Evolutionary conservation across 306 rosid genomes (phyloP).

Genomic region (Pyrus pyrifolia): DNA sequence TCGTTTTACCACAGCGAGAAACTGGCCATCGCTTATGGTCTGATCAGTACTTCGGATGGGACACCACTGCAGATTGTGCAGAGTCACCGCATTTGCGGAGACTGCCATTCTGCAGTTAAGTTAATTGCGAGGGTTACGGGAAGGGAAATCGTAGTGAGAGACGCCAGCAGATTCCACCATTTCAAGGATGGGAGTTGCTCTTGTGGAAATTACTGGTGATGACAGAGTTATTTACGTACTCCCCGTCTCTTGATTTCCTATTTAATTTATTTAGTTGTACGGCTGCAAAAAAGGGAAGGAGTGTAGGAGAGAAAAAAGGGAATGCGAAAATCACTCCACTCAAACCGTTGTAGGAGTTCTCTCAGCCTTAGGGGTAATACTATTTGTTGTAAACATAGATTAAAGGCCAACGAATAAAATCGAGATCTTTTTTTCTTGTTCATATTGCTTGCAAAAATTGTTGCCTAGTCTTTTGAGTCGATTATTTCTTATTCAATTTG

Average conservation of each 20-base stretch:
- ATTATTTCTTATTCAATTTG: too few relatives aligned
- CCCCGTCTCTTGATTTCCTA: too few relatives aligned
- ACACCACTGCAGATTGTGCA: conserved; percentile 64
- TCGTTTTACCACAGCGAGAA: conserved; percentile 68
- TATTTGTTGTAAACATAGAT: conserved; percentile 3
- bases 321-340: neutral
- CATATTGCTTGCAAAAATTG: neutral
- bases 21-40: conserved; percentile 75
- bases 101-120: conserved; percentile 77
- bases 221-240: neutral
- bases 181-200: conserved; percentile 78
- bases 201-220: conserved; percentile 88
- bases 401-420: neutral
- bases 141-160: conserved; percentile 70
- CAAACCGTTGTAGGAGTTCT: neutral
- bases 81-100: conserved; percentile 64
- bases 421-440: neutral
- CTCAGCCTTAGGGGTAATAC: neutral
- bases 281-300: too few relatives aligned
- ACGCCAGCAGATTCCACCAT: conserved; percentile 83
- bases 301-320: too few relatives aligned
- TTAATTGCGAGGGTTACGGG: conserved; percentile 56
- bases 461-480: neutral
- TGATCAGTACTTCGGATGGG: conserved; percentile 52
- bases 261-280: too few relatives aligned